phyloP scores from a whole-genome alignment of 2,329 filamentous ascomycete genomes.

The Mycocentrospora acerina region DNA sequence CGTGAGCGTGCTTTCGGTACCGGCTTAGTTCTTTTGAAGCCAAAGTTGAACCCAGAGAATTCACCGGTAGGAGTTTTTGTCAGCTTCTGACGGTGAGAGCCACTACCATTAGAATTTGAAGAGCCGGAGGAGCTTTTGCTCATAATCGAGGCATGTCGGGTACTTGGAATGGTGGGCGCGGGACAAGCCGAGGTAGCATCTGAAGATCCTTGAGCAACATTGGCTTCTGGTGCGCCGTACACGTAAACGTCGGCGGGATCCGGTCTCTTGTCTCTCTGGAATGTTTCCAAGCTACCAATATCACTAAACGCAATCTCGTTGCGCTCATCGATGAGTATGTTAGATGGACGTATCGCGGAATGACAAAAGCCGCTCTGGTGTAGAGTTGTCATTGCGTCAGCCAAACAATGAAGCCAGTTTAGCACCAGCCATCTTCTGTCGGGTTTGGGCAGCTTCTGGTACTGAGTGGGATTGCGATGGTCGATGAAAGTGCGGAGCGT shows the following conservation, averaged over 20 bases:
- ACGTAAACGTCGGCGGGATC: conserved; percentile 72
- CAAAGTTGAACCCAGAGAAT: conserved; percentile 42
- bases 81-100: conserved; percentile 37
- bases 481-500: conserved; percentile 68
- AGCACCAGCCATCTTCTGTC: conserved; percentile 62
- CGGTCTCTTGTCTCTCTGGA: conserved; percentile 54
- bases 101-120: conserved; percentile 29
- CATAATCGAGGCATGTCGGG: conserved; percentile 32
- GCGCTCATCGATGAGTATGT: conserved; percentile 65
- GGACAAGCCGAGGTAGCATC: conserved; percentile 14
- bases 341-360: conserved; percentile 69
- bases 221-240: conserved; percentile 68
- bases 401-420: conserved; percentile 75
- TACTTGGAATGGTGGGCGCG: conserved; percentile 14
- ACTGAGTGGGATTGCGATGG: conserved; percentile 59
- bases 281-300: conserved; percentile 50
- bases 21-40: conserved; percentile 34
- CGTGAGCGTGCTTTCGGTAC: conserved; percentile 27
- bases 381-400: conserved; percentile 67
- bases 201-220: conserved; percentile 30
- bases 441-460: conserved; percentile 63
- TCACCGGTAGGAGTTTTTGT: conserved; percentile 37
- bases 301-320: conserved; percentile 70
- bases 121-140: conserved; percentile 42
- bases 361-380: conserved; percentile 67